Percentiles rank a stretch among this genome's conserved stretches.
Conservation (phyloP, 2,329 filamentous ascomycete genomes). For the Calonectria henricotiae region DNA sequence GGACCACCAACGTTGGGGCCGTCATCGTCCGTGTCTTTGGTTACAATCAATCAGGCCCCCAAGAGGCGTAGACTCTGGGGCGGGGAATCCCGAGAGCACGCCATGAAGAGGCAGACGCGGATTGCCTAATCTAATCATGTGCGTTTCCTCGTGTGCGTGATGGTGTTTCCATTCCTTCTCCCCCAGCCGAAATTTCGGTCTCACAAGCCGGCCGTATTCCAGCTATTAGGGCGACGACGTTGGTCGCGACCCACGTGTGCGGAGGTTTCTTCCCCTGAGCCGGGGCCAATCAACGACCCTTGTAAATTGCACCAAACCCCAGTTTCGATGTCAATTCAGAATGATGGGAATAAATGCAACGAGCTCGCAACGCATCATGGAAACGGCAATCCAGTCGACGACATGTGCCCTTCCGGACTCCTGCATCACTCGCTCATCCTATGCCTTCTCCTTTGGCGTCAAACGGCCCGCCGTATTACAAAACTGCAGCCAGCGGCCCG, state of each 20-base stretch:
- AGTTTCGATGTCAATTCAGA: background rate
- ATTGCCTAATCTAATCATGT: background rate
- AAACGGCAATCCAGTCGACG: slow-evolving; percentile 23
- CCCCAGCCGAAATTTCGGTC: background rate
- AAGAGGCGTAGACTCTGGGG: background rate
- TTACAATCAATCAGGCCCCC: background rate
- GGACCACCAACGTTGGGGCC: background rate
- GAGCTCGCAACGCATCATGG: slow-evolving; percentile 19
- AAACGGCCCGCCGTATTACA: slow-evolving; percentile 18
- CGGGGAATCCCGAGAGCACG: background rate
- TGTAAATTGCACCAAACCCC: background rate
- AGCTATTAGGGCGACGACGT: slow-evolving; percentile 8
- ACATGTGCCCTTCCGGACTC: slow-evolving; percentile 9
- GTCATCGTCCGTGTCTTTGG: background rate
- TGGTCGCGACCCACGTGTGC: slow-evolving; percentile 15
- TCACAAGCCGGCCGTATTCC: slow-evolving; percentile 11
- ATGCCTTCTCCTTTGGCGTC: background rate
- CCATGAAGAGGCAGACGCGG: background rate
- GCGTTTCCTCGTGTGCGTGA: background rate
- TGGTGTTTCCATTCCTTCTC: background rate
- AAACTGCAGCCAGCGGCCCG: slow-evolving; percentile 4
- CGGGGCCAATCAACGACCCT: slow-evolving; percentile 10
- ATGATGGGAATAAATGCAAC: slow-evolving; percentile 4
- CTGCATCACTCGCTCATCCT: background rate
- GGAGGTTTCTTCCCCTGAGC: slow-evolving; percentile 4